Evolutionary conservation across 805 yeast genomes (phyloP).

Genomic region (Yamadazyma tumulicola): DNA sequence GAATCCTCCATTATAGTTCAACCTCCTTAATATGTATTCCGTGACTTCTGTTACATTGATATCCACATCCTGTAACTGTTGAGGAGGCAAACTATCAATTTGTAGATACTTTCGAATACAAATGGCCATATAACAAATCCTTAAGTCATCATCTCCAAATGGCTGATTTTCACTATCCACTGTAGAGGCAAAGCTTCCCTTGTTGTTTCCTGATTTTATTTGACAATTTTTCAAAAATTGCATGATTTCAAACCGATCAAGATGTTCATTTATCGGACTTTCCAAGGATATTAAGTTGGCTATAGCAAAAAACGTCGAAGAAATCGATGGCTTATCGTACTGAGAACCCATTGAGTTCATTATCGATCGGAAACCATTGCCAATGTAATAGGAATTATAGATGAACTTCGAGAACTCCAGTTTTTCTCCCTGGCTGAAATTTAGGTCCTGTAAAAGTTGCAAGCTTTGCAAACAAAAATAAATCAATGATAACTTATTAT

Average conservation of each 20-base stretch:
- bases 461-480: conserved; percentile 69
- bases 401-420: conserved; percentile 40
- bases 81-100: conserved; percentile 17
- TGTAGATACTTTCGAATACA: conserved; percentile 54
- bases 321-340: conserved; percentile 62
- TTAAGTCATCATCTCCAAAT: conserved; percentile 67
- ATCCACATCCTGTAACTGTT: conserved; percentile 23
- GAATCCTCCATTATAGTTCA: conserved; percentile 65
- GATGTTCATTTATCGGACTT: conserved; percentile 31
- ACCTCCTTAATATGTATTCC: conserved; percentile 26
- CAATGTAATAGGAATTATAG: conserved; percentile 41
- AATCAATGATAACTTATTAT: conserved; percentile 64
- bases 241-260: conserved; percentile 49
- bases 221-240: conserved; percentile 61
- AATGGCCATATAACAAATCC: conserved; percentile 73
- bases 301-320: conserved; percentile 77
- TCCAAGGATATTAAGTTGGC: conserved; percentile 51
- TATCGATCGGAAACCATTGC: conserved; percentile 53
- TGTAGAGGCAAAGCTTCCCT: conserved; percentile 36
- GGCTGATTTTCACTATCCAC: conserved; percentile 18
- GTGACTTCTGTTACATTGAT: conserved; percentile 42
- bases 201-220: conserved; percentile 21
- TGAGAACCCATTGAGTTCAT: conserved; percentile 28
- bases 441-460: conserved; percentile 31
- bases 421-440: conserved; percentile 9